Percentiles rank a stretch among this genome's conserved stretches.
Evolutionary conservation across 345 rosid genomes (phyloP).

Genomic region (Linum trigynum): DNA sequence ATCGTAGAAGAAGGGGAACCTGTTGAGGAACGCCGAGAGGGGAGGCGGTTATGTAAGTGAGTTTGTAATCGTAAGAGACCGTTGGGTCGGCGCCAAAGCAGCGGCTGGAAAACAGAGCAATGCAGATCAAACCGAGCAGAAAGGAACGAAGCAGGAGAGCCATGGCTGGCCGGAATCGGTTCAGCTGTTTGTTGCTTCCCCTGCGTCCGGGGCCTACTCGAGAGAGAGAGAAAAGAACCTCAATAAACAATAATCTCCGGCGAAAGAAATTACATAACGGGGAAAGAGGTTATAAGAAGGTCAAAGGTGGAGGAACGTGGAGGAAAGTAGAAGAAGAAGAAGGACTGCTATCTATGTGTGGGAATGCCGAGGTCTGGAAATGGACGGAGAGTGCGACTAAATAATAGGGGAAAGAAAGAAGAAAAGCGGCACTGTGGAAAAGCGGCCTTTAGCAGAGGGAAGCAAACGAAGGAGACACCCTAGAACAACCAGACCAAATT

Average conservation of each 20-base stretch:
- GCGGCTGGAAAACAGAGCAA: constrained; percentile 33
- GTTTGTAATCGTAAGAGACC: constrained; percentile 38
- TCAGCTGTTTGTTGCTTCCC: no score
- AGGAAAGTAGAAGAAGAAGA: not conserved
- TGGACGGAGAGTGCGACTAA: not conserved
- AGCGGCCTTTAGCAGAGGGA: not conserved
- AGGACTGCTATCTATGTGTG: not conserved
- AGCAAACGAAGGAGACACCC: not conserved
- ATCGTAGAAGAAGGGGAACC: constrained; percentile 28
- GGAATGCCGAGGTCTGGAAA: not conserved
- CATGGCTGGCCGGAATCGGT: not conserved
- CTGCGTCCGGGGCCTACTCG: no score
- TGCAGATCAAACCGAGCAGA: constrained; percentile 12
- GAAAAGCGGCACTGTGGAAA: not conserved
- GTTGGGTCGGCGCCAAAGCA: constrained; percentile 58
- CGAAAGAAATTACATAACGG: no score
- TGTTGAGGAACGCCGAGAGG: constrained; percentile 86
- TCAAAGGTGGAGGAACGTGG: not conserved
- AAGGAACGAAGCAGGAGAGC: not conserved
- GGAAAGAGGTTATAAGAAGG: not conserved
- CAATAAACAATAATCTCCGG: no score
- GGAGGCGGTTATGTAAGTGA: constrained; percentile 62
- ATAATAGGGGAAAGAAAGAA: not conserved
- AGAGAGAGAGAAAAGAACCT: no score
- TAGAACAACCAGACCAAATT: no score